Evolutionary conservation across 208 protist genomes (phyloP), one percentile per base, ranked within the genome.

Genomic region (Leishmania martiniquensis): DNA sequence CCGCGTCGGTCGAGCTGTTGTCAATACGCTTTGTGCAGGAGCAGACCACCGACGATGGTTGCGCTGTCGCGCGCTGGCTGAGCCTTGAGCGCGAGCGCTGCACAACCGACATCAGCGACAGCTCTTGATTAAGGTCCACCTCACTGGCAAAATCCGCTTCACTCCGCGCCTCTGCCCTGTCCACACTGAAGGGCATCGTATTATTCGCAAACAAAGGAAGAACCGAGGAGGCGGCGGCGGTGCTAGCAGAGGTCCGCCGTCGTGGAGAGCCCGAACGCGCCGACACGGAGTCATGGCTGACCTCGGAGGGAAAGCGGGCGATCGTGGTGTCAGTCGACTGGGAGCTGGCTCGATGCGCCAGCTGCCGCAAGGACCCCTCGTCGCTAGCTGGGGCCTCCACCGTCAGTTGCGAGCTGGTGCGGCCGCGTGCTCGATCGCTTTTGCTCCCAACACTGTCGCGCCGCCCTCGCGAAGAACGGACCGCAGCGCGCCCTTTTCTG

Each of bases 101-200:
- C 63, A 59, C 49, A 42, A 77, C 78, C 29, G 78, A 82, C 66
- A 62, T 74, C 63, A 75, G 57, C 44, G 78, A 82, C 51, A 55
- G 65, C 78, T 82, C 78, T 17, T 47, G 72, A 22, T 42, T 67
- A 22, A 73, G 52, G 29, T 82, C 78, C 20, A 34, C 66, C 34
- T 74, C 51, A 57, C 72, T 69, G 1, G 55, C 22, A 47, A 32
- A 1, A 22, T 76, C 71, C 47, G 6, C 37, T 32, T 63, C 70
- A 44, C 70, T 45, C 29, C 49, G 70, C 52, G 49, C 49, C 49
- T 74, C 70, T 15, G 13, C 6, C 52, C 39, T 59, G 6, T 62
- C 51, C 37, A 60, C 4, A 25, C 4, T 42, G 1, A 72, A 72
- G 10, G 68, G 68, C 2, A 44, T 20, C 49, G 29, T 32, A 47